Base-by-base conservation (phyloP, 805 yeast species). In the Ogataea ganodermae region DNA sequence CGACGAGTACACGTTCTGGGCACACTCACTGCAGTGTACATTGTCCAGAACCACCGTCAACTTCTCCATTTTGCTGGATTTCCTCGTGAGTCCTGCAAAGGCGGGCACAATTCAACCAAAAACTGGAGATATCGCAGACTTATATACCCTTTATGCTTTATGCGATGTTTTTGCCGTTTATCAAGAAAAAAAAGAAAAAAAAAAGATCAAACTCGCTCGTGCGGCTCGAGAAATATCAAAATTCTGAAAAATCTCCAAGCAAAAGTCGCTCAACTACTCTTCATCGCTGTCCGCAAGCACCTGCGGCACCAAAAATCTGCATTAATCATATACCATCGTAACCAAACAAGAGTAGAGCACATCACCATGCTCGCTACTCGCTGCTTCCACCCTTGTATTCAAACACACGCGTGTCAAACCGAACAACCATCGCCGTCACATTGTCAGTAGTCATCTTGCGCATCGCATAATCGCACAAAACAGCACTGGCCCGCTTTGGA, bases 391-490 rank as follows among this genome's bases (percentile, higher is more conserved):
- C 45, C 24, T 46, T 56, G 27, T 51, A 60, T 8, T 55, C 60
- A 60, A 77, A 76, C 4, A 79, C 75, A 7, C 66, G 53, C 9
- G 67, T 59, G 53, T 80, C 81, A 45, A 83, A 71, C 46, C 73
- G 67, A 4, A 91, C 84, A 16, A 94, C 91, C 97, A 92, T 89
- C 14, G 86, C 95, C 0, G 99, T 92, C 32, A 92, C 80, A 63
- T 92, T 92, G 66, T 92, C 99, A 2, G 96, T 86, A 18, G 96
- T 86, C 35, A 86, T 80, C 53, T 83, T 77, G 44, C 81, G 80
- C 64, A 92, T 73, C 0, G 99, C 98, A 56, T 78, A 74, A 46
- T 79, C 76, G 47, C 90, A 86, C 48, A 90, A 72, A 24, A 69
- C 72, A 48, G 79, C 75, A 13, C 95, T 84, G 1, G 94, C 96